Conservation (phyloP, 1,284 basidiomycete species). For the Polyporus tsugae region DNA sequence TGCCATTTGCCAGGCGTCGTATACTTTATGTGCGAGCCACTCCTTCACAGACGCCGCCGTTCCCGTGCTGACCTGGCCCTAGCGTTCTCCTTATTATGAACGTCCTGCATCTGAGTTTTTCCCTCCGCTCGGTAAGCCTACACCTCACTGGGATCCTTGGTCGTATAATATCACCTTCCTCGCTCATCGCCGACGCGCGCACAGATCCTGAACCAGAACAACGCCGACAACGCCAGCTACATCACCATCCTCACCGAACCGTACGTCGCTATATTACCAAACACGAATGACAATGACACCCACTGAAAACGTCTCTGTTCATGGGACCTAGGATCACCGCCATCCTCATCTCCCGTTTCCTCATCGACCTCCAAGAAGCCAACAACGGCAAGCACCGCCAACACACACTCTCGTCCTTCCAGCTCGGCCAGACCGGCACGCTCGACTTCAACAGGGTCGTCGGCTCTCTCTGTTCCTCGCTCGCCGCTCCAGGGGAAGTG, state of each 20-base stretch:
- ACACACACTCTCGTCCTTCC: slow-evolving; percentile 11
- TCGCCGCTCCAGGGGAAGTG: slow-evolving; percentile 9
- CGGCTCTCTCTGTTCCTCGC: slow-evolving; percentile 1
- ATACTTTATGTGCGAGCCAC: slow-evolving; percentile 15
- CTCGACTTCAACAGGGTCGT: slow-evolving; percentile 17
- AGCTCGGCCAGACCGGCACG: slow-evolving; percentile 5
- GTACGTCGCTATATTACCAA: slow-evolving; percentile 2
- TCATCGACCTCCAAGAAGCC: slow-evolving; percentile 20
- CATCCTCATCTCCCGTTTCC: slow-evolving; percentile 17
- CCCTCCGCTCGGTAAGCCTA: slow-evolving; percentile 10
- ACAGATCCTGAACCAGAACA: slow-evolving; percentile 7
- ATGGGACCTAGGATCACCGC: slow-evolving; percentile 9
- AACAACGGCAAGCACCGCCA: slow-evolving; percentile 5
- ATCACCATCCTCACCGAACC: slow-evolving; percentile 13
- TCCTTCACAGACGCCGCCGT: not conserved
- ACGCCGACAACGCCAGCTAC: slow-evolving; percentile 8
- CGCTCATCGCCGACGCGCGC: too few relatives aligned
- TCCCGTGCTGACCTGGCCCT: not conserved
- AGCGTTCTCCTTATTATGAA: slow-evolving; percentile 11
- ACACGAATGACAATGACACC: not conserved
- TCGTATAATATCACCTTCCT: too few relatives aligned
- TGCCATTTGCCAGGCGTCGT: not conserved
- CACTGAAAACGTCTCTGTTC: not conserved
- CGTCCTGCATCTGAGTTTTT: slow-evolving; percentile 18
- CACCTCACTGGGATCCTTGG: not conserved